Evolutionary conservation across 2,329 filamentous ascomycete genomes (phyloP), one percentile per base, ranked within the genome.

Genomic region (Alternaria incomplexa): DNA sequence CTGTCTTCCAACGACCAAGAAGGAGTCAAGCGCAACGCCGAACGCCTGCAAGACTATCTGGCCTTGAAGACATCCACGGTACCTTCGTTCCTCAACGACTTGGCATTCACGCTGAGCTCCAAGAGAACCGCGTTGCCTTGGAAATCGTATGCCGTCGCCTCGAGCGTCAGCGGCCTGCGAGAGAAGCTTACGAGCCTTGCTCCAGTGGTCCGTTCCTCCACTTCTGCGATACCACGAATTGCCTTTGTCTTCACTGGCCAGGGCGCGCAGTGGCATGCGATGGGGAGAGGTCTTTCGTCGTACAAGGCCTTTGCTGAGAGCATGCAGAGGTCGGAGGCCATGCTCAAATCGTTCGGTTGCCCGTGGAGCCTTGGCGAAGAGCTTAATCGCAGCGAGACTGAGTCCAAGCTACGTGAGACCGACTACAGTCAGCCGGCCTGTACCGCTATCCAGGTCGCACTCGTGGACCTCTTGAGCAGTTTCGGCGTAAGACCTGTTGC

Each of bases 181-280:
- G 58, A 61, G 20, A 44, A 30, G 17, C 25, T 61, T 10, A 17
- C 52, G n/a, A 56, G 45, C 25, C 32, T 56, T 56, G 17, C 52
- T 23, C 52, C 45, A n/a, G 58, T 61, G 45, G 52, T 61, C 11
- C 58, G 58, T 9, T 61, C 58, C 6, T 61, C 58, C 13, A 22
- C 30, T 45, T 56, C 52, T 48, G 36, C 45, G 13, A 61, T 36
- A 30, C 58, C 58, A 26, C 45, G 68, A 12, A 54, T 73, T 7
- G 72, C 69, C 7, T 77, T 68, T 52, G 63, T 77, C 5, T 78
- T 73, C 61, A 77, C 75, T 4, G 77, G 77, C 5, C 77, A 79
- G 56, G 77, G 77, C 15, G 75, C 76, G 5, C 75, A 77, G 43
- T 79, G 76, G 76, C 70, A 67, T 65, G 71, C 69, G 10, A 77